A percentile compares a stretch with the other conserved stretches of the same genome.
Evolutionary conservation across 2,329 filamentous ascomycete species (phyloP).

Genomic region (Cladosporium colombiae): DNA sequence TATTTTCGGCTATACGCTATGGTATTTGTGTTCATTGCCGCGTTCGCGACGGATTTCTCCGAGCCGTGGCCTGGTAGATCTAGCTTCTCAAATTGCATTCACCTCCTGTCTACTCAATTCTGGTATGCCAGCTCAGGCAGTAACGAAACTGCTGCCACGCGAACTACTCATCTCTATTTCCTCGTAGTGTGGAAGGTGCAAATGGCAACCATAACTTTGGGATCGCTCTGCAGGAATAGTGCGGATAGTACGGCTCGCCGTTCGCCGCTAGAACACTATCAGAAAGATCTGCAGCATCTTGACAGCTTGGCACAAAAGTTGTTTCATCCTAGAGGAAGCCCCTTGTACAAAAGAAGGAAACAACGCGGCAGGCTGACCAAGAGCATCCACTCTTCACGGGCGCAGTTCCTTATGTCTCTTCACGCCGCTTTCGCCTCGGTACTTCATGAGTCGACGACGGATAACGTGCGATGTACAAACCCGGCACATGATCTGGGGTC

Average conservation of each 20-base stretch:
- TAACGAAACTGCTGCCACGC: neutral
- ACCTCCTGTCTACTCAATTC: neutral
- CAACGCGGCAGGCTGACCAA: neutral
- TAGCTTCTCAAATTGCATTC: neutral
- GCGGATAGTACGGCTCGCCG: neutral
- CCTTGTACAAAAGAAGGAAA: neutral
- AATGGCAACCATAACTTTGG: neutral
- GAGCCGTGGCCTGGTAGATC: neutral
- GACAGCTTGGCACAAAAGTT: constrained; percentile 3
- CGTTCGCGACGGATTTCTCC: neutral
- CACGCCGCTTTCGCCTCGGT: constrained; percentile 2
- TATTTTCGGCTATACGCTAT: neutral
- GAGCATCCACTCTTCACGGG: constrained; percentile 5
- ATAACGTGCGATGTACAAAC: neutral
- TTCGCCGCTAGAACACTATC: constrained; percentile 5
- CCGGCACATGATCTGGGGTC: neutral
- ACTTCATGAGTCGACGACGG: neutral
- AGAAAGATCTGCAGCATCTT: neutral
- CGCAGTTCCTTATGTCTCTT: neutral
- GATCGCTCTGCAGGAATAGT: neutral
- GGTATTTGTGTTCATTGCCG: neutral
- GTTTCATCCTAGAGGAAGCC: constrained; percentile 4
- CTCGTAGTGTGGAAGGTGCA: neutral
- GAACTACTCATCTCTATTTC: neutral
- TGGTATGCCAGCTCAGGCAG: neutral